Conservation (phyloP, 805 yeast genomes). For the Teunomyces lycoperdinae region DNA sequence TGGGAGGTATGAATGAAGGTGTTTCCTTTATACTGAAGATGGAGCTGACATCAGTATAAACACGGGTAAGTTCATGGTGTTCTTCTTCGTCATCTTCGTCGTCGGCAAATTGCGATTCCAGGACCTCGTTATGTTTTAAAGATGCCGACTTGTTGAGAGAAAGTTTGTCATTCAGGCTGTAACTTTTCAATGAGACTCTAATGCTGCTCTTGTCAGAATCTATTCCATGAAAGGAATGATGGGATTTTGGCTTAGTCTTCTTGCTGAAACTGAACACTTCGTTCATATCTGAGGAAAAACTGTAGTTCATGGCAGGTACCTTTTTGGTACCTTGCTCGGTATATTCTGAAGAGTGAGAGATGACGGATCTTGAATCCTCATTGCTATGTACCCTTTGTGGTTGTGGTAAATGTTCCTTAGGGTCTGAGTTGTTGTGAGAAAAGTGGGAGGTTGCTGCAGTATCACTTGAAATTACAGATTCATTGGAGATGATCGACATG, state of each 20-base stretch:
- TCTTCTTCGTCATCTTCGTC: constrained; percentile 10
- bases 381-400: neutral
- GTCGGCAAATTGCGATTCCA: neutral
- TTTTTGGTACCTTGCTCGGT: constrained; percentile 3
- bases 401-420: neutral
- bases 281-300: constrained; percentile 10
- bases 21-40: constrained; percentile 22
- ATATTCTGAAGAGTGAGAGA: neutral
- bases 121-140: neutral
- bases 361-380: neutral
- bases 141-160: neutral
- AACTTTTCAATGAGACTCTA: constrained; percentile 3
- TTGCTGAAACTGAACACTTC: constrained; percentile 14
- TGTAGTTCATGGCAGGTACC: constrained; percentile 8
- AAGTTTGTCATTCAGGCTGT: neutral
- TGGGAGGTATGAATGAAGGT: constrained; percentile 1
- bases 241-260: constrained; percentile 4
- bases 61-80: constrained; percentile 15
- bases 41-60: constrained; percentile 27
- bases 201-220: constrained; percentile 5
- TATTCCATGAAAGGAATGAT: neutral
- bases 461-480: constrained; percentile 4
- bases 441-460: constrained; percentile 3
- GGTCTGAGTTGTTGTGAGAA: neutral
- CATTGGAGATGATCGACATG: constrained; percentile 4